phyloP scores from a whole-genome alignment of 176 grass and related monocot genomes.

The Thalia dealbata region DNA sequence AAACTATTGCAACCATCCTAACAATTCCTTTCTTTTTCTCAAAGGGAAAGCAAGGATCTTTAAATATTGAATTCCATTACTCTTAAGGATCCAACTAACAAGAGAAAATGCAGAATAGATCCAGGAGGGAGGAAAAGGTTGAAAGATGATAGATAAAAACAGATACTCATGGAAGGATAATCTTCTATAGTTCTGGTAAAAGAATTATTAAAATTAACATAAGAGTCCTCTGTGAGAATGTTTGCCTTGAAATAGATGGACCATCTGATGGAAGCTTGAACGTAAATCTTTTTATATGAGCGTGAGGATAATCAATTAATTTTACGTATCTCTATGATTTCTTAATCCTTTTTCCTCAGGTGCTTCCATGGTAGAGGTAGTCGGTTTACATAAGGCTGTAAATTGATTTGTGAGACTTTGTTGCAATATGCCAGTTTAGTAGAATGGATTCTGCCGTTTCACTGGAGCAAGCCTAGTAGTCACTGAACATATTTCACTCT shows the following conservation, averaged over 20 bases:
- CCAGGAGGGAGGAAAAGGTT: neutral
- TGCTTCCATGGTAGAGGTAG: too few species aligned
- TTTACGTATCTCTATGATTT: neutral
- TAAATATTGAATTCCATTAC: neutral
- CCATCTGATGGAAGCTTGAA: neutral
- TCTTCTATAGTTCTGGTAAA: neutral
- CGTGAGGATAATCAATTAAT: neutral
- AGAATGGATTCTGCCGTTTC: too few species aligned
- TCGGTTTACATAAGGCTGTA: too few species aligned
- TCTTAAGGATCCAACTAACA: neutral
- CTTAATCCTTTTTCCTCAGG: neutral
- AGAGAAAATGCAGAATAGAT: neutral
- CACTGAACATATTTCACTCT: neutral
- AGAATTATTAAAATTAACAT: neutral
- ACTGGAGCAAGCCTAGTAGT: too few species aligned
- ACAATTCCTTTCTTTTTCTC: neutral
- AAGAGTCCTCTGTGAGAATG: neutral
- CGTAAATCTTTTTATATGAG: neutral
- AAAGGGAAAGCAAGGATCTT: neutral
- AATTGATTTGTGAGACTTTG: too few species aligned
- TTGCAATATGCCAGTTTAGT: too few species aligned
- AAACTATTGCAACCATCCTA: neutral
- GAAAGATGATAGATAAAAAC: neutral
- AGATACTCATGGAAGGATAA: neutral
- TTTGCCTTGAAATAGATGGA: neutral